Evolutionary conservation across 2,329 filamentous ascomycete species (phyloP).

Genomic region (Cladorrhinum sp.): DNA sequence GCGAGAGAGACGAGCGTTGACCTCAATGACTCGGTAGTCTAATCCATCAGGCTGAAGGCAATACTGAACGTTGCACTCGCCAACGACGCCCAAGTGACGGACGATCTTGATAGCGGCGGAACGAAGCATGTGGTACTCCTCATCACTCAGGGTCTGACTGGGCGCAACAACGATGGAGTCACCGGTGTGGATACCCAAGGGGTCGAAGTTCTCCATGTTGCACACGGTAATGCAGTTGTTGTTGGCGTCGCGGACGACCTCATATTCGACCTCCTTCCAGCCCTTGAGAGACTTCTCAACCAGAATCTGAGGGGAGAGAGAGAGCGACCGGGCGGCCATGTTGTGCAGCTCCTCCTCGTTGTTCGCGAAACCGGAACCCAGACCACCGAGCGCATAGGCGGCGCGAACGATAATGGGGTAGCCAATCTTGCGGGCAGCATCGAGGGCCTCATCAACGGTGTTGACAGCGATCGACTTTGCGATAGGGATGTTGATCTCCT

Average conservation of each 20-base stretch:
- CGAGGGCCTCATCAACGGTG: constrained; percentile 87
- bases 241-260: constrained; percentile 92
- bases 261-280: constrained; percentile 99
- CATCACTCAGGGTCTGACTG: constrained; percentile 93
- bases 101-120: constrained; percentile 98
- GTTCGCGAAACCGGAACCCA: constrained; percentile 93
- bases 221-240: constrained; percentile 99
- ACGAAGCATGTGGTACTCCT: constrained; percentile 99
- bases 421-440: constrained; percentile 80
- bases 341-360: constrained; percentile 92
- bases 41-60: constrained; percentile 93
- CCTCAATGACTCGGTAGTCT: constrained; percentile 98
- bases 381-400: constrained; percentile 91
- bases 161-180: constrained; percentile 98
- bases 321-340: constrained; percentile 87
- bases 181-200: constrained; percentile 94
- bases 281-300: constrained; percentile 99
- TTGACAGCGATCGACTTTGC: constrained; percentile 91
- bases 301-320: constrained; percentile 90
- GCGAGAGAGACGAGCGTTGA: constrained; percentile 96
- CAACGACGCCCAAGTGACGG: constrained; percentile 91
- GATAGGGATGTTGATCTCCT: constrained; percentile 97
- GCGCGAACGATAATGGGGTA: constrained; percentile 98
- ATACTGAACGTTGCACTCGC: constrained; percentile 98
- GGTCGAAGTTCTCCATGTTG: constrained; percentile 99